phyloP scores from a whole-genome alignment of 352 stramenopile species.

The Phytopythium litorale region DNA sequence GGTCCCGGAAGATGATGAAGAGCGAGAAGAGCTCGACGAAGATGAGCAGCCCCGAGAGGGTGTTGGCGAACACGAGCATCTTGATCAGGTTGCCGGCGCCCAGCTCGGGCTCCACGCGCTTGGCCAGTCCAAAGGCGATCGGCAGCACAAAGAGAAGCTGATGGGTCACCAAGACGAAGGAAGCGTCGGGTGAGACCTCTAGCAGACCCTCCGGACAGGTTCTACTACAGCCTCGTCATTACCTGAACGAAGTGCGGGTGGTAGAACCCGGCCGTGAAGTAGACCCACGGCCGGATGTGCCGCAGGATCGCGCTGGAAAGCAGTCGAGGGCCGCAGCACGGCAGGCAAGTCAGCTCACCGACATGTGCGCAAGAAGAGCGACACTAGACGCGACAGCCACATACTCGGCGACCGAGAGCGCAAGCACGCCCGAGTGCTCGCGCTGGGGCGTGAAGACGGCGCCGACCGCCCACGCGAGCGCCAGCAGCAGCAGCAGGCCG shows the following conservation, averaged over 20 bases:
- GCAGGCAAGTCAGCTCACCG: not conserved
- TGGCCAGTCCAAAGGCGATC: constrained; percentile 59
- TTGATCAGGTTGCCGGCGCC: constrained; percentile 57
- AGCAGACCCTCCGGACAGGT: not conserved
- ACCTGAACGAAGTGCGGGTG: constrained; percentile 77
- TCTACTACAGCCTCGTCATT: not conserved
- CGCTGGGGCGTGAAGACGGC: constrained; percentile 66
- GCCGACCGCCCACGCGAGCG: constrained; percentile 70
- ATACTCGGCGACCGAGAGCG: constrained; percentile 78
- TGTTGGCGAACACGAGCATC: constrained; percentile 75
- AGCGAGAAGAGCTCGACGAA: constrained; percentile 79
- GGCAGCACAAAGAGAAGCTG: constrained; percentile 67
- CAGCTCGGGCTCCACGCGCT: constrained; percentile 74
- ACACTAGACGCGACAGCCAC: constrained; percentile 5
- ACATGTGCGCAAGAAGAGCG: not conserved
- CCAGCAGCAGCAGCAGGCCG: constrained; percentile 50
- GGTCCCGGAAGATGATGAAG: constrained; percentile 81
- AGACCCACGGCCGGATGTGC: constrained; percentile 86
- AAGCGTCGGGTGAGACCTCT: not conserved
- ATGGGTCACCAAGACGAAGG: not conserved
- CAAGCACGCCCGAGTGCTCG: constrained; percentile 63
- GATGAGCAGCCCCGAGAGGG: constrained; percentile 57
- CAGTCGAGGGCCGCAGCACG: not conserved
- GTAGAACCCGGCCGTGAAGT: constrained; percentile 83
- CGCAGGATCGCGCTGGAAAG: constrained; percentile 64